Evolutionary conservation across 306 rosid genomes (phyloP).

Genomic region (Cucumis hystrix): DNA sequence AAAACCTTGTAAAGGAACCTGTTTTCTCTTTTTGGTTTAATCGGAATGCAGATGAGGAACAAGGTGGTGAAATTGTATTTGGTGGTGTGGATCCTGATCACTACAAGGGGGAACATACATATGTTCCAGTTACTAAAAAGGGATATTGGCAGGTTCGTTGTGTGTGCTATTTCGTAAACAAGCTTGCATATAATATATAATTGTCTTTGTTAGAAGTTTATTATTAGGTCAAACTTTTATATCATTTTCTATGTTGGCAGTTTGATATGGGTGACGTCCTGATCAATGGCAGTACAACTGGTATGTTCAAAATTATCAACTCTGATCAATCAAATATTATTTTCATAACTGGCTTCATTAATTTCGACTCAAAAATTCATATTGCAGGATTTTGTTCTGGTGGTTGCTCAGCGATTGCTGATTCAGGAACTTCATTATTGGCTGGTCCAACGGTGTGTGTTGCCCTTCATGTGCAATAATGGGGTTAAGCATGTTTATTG

Average conservation of each 20-base stretch:
- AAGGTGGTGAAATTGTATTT: constrained; percentile 48
- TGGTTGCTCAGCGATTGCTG: constrained; percentile 74
- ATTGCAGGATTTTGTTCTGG: constrained; percentile 54
- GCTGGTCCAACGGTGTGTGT: constrained; percentile 59
- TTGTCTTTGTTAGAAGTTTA: background rate
- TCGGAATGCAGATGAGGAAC: constrained; percentile 36
- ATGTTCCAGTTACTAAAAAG: constrained; percentile 59
- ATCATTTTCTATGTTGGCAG: constrained; percentile 25
- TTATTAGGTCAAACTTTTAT: background rate
- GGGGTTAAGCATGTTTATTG: background rate
- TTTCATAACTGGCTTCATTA: background rate
- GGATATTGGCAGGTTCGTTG: constrained; percentile 87
- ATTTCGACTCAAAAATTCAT: background rate
- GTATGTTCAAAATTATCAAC: constrained; percentile 13
- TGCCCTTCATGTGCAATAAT: background rate
- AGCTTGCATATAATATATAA: background rate
- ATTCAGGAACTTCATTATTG: constrained; percentile 76
- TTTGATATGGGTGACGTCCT: constrained; percentile 63
- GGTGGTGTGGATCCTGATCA: constrained; percentile 53
- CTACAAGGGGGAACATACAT: constrained; percentile 65
- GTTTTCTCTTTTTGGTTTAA: constrained; percentile 51
- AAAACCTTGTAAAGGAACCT: constrained; percentile 40
- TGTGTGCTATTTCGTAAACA: background rate
- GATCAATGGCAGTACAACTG: constrained; percentile 41
- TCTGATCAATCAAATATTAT: background rate